These are phyloP conservation scores for Pyrus hybrid DNA, from an alignment of 331 rosid genomes.

Conservation along the genomic window DNA sequence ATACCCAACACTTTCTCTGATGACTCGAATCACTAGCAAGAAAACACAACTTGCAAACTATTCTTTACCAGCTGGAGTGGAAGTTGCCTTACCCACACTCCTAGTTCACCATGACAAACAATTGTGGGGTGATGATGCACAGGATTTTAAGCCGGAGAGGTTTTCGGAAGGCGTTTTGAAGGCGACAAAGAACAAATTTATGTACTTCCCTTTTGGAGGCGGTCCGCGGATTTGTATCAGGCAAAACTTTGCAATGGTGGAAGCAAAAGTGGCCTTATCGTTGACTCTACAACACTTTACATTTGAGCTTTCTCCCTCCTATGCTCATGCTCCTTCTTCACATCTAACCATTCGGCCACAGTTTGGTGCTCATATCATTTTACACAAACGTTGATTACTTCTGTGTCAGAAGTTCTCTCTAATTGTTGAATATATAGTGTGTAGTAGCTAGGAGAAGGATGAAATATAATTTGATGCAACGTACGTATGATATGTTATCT, in stretches of 20 bases:
- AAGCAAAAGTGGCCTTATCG: background rate
- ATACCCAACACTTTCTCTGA: background rate
- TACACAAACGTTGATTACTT: background rate
- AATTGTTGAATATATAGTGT: no score
- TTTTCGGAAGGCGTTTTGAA: background rate
- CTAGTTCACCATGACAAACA: slow-evolving; percentile 21
- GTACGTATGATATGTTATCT: no score
- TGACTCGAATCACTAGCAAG: background rate
- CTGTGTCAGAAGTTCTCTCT: no score
- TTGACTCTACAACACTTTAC: background rate
- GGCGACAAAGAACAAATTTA: background rate
- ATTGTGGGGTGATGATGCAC: background rate
- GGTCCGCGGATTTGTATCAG: background rate
- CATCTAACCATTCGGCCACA: background rate
- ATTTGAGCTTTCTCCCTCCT: background rate
- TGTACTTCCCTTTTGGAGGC: background rate
- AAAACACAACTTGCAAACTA: background rate
- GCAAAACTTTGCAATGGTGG: background rate
- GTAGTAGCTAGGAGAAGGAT: no score
- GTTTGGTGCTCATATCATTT: slow-evolving; percentile 1
- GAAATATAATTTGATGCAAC: no score
- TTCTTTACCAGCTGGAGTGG: slow-evolving; percentile 34
- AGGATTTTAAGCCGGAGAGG: background rate
- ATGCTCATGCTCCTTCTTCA: background rate
- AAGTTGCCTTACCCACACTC: slow-evolving; percentile 11